These are phyloP conservation scores for Arthroderma sp. DNA, from an alignment of 2,329 filamentous ascomycete species.

Conservation along the genomic window DNA sequence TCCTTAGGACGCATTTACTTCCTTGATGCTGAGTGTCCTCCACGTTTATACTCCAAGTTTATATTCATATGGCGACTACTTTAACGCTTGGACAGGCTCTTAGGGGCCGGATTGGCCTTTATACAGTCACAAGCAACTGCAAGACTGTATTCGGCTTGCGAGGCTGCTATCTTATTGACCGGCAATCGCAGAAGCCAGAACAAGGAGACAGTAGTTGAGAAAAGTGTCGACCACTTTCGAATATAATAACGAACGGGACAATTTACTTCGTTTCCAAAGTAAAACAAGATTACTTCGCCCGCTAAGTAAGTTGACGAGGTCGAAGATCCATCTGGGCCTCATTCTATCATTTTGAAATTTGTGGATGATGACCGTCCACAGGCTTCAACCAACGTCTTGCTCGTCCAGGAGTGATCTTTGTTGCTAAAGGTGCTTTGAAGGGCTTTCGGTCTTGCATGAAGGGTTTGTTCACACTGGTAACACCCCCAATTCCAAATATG, in stretches of 20 bases:
- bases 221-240: constrained; percentile 17
- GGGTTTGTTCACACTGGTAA: constrained; percentile 17
- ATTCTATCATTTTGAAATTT: constrained; percentile 16
- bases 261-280: constrained; percentile 13
- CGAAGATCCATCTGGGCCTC: constrained; percentile 10
- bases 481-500: neutral
- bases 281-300: constrained; percentile 14
- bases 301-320: constrained; percentile 20
- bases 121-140: constrained; percentile 10
- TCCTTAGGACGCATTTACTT: neutral
- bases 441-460: constrained; percentile 13
- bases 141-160: constrained; percentile 10
- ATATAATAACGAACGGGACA: constrained; percentile 20
- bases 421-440: constrained; percentile 14
- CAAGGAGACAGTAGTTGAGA: constrained; percentile 15
- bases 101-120: constrained; percentile 3
- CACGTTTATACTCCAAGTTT: no score
- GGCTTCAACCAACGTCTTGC: constrained; percentile 12
- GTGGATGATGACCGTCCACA: constrained; percentile 14
- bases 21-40: neutral
- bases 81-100: constrained; percentile 6
- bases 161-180: neutral
- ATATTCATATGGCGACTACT: neutral
- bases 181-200: constrained; percentile 11
- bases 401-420: constrained; percentile 13